Evolutionary conservation across 345 rosid species (phyloP), one percentile per base, ranked within the genome.

Genomic region (Eucalyptus brandiana): DNA sequence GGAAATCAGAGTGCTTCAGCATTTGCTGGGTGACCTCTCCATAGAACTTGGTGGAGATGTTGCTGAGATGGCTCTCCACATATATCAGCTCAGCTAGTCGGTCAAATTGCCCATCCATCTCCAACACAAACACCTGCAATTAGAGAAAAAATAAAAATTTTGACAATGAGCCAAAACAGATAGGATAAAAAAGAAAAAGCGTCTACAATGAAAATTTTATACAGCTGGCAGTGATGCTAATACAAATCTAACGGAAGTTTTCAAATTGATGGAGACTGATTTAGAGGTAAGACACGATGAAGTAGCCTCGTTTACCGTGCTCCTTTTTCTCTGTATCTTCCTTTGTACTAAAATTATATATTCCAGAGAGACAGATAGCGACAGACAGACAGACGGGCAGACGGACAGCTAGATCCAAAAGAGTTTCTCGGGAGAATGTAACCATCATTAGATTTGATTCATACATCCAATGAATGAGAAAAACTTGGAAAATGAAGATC

Each of bases 41-140:
- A 40, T 98, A 98, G 93, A 97, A 98, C 92, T 97, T 98, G 89
- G 98, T 94, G 19, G 99, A 98, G 89, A 96, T 92, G 97, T 96
- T 96, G 95, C 98, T 98, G 72, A 98, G 91, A 92, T 98, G 99
- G 92, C 98, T 97, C 91, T 98, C 99, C 8, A 98, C 97, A 49
- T 98, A 98, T 30, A 98, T 98, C 87, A 98, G 95, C 93, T 98
- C 99, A 87, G 96, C 98, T 90, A 98, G 90, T 94, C 99, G 95
- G 90, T 98, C 99, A n/a, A 98, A 98, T 87, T 95, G 95, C 48
- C 99, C 99, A 88, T 98, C 99, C 99, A 98, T 98, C 91, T 98
- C 99, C 94, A 97, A 49, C 76, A 95, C 93, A 13, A 98, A 97
- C 47, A 98, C 99, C 99, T 97, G 83, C 47, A 19, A 72, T 72